Percentiles rank a stretch among this genome's conserved stretches.
phyloP scores from a whole-genome alignment of 305 asterid species.

The Fraxinus xanthoxyloides region DNA sequence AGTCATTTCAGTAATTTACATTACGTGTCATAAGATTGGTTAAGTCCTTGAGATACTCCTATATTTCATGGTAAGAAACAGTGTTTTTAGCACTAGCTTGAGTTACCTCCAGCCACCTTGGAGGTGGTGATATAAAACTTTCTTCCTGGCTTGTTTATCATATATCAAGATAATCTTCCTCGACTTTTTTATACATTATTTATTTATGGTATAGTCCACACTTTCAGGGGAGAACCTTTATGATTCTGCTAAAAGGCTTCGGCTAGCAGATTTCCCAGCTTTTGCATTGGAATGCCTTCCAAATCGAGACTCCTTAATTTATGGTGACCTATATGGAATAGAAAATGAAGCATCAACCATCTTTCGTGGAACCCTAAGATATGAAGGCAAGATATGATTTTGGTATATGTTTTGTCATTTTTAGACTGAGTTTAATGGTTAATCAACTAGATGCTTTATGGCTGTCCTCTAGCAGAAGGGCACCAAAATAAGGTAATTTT shows the following conservation, averaged over 20 bases:
- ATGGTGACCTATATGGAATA: constrained; percentile 88
- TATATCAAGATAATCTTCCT: background rate
- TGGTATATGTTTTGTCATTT: constrained; percentile 1
- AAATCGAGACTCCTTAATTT: constrained; percentile 77
- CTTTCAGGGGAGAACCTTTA: constrained; percentile 75
- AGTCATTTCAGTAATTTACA: background rate
- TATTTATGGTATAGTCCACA: constrained; percentile 8
- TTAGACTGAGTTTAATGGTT: background rate
- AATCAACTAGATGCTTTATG: background rate
- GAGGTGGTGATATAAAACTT: background rate
- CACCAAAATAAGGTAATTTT: background rate
- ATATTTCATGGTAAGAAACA: background rate
- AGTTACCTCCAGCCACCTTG: background rate
- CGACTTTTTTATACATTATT: background rate
- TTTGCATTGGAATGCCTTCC: constrained; percentile 96
- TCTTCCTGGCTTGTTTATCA: background rate
- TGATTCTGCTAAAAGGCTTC: constrained; percentile 75
- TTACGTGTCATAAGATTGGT: background rate
- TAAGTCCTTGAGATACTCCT: background rate
- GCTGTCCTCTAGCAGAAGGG: background rate
- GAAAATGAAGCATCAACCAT: constrained; percentile 76
- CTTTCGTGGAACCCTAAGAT: constrained; percentile 91
- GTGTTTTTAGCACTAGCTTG: background rate
- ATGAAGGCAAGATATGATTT: constrained; percentile 60
- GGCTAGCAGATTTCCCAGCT: constrained; percentile 78